phyloP scores from a whole-genome alignment of 306 rosid genomes.

The Heteromeles arbutifolia region DNA sequence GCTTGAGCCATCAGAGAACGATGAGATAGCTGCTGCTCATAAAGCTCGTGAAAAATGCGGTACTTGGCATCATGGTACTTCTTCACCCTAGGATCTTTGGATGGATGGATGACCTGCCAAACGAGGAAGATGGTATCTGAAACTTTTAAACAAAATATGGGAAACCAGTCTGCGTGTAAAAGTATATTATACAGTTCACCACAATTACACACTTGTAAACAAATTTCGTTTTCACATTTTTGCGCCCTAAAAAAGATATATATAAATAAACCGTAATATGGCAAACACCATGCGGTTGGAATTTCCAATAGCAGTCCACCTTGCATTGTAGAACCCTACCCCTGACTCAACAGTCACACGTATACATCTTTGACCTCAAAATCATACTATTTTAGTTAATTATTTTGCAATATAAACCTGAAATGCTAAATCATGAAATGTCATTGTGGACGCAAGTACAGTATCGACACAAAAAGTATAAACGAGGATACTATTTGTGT shows the following conservation, averaged over 20 bases:
- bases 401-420: background rate
- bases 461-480: background rate
- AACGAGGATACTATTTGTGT: background rate
- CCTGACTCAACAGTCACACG: background rate
- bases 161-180: background rate
- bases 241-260: background rate
- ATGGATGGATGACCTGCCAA: constrained; percentile 74
- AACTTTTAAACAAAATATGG: background rate
- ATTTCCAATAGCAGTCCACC: background rate
- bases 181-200: background rate
- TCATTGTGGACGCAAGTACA: background rate
- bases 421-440: background rate
- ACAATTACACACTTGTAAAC: background rate
- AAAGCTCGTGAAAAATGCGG: constrained; percentile 67
- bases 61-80: constrained; percentile 81
- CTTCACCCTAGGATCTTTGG: constrained; percentile 76
- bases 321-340: background rate
- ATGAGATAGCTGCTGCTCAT: constrained; percentile 68
- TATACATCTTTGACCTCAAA: too few relatives aligned
- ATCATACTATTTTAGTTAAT: background rate
- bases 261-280: background rate
- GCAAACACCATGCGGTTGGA: background rate
- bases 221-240: background rate
- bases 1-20: constrained; percentile 3
- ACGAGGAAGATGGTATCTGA: constrained; percentile 4